phyloP scores from a whole-genome alignment of 352 stramenopile genomes.

The Aphanomyces stellatus region DNA sequence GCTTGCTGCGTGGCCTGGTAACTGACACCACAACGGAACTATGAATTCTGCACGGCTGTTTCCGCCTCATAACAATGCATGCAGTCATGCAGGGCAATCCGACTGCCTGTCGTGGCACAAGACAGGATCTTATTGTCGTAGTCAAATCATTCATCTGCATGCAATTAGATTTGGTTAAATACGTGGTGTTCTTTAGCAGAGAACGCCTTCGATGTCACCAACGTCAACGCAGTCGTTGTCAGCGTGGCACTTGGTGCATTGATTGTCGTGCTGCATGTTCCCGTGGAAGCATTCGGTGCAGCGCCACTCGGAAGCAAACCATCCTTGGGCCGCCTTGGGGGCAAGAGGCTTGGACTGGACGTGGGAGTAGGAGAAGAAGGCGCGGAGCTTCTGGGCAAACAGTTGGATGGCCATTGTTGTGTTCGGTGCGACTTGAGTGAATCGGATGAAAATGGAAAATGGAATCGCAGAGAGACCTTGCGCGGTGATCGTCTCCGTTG shows the following conservation, averaged over 20 bases:
- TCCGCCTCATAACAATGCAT: no score
- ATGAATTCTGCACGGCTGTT: no score
- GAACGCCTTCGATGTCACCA: neutral
- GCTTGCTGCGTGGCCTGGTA: no score
- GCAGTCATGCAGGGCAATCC: no score
- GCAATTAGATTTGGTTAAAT: no score
- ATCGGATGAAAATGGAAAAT: neutral
- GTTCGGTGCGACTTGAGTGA: neutral
- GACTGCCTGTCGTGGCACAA: no score
- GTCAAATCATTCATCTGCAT: no score
- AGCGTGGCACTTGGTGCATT: neutral
- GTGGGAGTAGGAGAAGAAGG: neutral
- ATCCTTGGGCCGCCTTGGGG: neutral
- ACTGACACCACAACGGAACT: no score
- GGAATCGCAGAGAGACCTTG: neutral
- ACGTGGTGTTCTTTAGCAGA: neutral
- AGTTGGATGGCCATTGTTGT: neutral
- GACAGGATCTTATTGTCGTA: no score
- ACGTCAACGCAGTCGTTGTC: neutral
- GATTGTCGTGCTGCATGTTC: neutral
- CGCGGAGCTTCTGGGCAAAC: neutral
- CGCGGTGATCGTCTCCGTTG: no score
- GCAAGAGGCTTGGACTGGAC: neutral
- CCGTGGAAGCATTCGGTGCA: neutral
- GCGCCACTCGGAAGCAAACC: neutral